Evolutionary conservation across 805 yeast species (phyloP).

Genomic region (Metschnikowia aberdeeniae): DNA sequence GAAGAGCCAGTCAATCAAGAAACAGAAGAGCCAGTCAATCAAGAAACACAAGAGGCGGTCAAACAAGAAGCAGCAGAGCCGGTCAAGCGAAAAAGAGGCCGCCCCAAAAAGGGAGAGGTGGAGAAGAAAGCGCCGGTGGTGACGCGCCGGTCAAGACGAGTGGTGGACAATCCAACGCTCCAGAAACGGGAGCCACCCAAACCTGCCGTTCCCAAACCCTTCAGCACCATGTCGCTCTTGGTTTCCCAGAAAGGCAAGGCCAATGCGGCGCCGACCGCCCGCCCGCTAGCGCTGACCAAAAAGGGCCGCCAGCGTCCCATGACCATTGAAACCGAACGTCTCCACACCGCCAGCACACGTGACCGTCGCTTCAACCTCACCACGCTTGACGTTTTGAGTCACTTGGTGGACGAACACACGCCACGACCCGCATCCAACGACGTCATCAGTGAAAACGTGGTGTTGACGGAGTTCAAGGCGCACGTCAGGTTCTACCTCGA

Average conservation of each 20-base stretch:
- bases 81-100: constrained; percentile 15
- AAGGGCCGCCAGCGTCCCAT: constrained; percentile 28
- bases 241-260: constrained; percentile 5
- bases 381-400: constrained; percentile 36
- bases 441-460: constrained; percentile 19
- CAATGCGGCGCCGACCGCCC: background rate
- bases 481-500: constrained; percentile 27
- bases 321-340: constrained; percentile 26
- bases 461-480: constrained; percentile 30
- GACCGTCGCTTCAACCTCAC: constrained; percentile 27
- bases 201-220: constrained; percentile 8
- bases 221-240: constrained; percentile 11
- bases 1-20: background rate
- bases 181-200: constrained; percentile 5
- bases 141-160: constrained; percentile 14
- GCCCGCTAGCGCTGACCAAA: constrained; percentile 16
- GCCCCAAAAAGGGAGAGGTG: constrained; percentile 15
- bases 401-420: constrained; percentile 27
- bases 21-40: constrained; percentile 2
- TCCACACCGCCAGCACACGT: constrained; percentile 19
- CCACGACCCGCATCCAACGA: constrained; percentile 18
- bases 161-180: constrained; percentile 14
- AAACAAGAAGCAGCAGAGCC: background rate
- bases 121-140: constrained; percentile 10
- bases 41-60: background rate